Conservation (phyloP, 179 eudicot species). For the Silene vulgaris region DNA sequence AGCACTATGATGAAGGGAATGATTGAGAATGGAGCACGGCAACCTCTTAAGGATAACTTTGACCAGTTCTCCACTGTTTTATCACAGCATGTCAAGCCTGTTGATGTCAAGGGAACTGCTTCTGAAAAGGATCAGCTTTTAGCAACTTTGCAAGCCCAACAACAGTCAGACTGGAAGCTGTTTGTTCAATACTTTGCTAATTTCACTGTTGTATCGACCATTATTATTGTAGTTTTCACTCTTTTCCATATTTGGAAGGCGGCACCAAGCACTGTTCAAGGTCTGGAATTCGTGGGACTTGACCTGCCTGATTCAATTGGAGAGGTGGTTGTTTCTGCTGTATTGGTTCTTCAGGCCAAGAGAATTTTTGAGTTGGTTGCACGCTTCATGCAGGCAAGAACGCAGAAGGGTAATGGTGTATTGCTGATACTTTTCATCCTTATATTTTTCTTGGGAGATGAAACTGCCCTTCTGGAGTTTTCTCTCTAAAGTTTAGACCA, state of each 20-base stretch:
- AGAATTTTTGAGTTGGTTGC: conserved; percentile 58
- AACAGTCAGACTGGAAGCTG: conserved; percentile 75
- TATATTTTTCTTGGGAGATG: conserved; percentile 1
- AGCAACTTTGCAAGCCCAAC: conserved; percentile 64
- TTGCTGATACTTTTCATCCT: not conserved
- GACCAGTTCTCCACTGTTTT: conserved; percentile 46
- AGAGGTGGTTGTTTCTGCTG: conserved; percentile 69
- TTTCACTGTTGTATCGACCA: conserved; percentile 64
- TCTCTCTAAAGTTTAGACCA: not conserved
- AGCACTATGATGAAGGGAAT: conserved; percentile 93
- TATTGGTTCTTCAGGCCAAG: conserved; percentile 74
- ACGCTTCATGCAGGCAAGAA: conserved; percentile 88
- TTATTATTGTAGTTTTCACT: conserved; percentile 53
- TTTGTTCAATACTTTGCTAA: conserved; percentile 71
- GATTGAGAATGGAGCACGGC: conserved; percentile 83
- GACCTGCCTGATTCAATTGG: conserved; percentile 97
- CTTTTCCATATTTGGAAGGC: conserved; percentile 58
- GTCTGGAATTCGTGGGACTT: conserved; percentile 90
- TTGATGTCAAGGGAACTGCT: conserved; percentile 53
- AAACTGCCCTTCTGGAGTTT: not conserved
- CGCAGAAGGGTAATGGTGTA: conserved; percentile 61
- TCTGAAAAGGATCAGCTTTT: conserved; percentile 72
- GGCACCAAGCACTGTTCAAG: conserved; percentile 62
- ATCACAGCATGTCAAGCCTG: conserved; percentile 49
- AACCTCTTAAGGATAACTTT: conserved; percentile 73